Base-by-base conservation (phyloP, 2,329 filamentous ascomycete genomes). In the Plenodomus biglobosus region DNA sequence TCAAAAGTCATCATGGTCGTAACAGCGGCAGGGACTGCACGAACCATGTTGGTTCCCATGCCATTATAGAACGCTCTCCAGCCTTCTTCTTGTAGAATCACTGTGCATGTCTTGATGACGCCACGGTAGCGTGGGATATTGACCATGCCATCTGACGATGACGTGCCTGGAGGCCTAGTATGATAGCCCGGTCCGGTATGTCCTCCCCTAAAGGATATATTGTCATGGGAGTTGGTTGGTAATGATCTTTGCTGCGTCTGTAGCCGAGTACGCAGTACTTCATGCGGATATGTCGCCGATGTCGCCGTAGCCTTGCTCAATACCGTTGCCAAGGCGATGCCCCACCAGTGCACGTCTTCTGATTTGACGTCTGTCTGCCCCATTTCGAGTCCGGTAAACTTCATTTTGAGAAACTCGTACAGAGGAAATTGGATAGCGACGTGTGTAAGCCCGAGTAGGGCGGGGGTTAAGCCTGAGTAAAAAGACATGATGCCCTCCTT, bases 1-100 rank as follows among this genome's bases (percentile, higher is more conserved):
- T 99, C 94, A 68, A 96, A 99, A 11, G 92, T 97, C 68, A 97
- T 80, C 87, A 99, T 95, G 2, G 94, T 99, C 20, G 95, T 96
- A 65, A 95, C 95, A 17, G 94, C 92, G 18, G 94, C 91, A 24
- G 94, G 94, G 11, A 99, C 87, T 7, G 94, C 94, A 47, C 94
- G 84, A 79, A 97, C 90, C 84, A 99, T 89, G 74, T 99, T 99
- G 40, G 92, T 96, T 32, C 94, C 94, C 79, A 99, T 90, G 30
- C 94, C 94, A 19, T 92, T 92, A 70, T 99, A 99, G 64, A 99
- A 97, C 3, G 92, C 92, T 53, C 88, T 82, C 92, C 92, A 96
- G 6, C 94, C 94, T 73, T 99, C 94, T 72, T 99, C 94, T 27
- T 77, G 78, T 32, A 96, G 76, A 52, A 99, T 97, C 2, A 86